Evolutionary conservation across 176 grass and related monocot genomes (phyloP).

Genomic region (Oryza punctata): DNA sequence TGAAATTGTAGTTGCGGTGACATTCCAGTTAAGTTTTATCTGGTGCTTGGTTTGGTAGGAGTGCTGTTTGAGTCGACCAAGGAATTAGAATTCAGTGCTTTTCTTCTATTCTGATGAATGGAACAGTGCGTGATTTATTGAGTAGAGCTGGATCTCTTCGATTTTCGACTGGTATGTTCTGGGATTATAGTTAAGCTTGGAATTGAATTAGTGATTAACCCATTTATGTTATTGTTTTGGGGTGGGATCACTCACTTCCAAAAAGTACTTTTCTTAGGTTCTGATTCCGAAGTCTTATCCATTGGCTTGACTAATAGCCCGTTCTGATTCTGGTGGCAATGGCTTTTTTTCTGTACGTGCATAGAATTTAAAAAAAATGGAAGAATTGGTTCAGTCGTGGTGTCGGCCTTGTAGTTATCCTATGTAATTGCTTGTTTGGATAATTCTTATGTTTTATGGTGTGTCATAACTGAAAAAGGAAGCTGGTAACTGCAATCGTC

Average conservation of each 20-base stretch:
- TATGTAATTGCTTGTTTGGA: constrained; percentile 4
- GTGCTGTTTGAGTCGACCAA: constrained; percentile 25
- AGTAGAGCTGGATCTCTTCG: not conserved
- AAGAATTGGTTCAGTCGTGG: not conserved
- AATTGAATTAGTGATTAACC: not conserved
- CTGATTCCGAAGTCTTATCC: constrained; percentile 19
- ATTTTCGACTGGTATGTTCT: constrained; percentile 17
- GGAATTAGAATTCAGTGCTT: constrained; percentile 14
- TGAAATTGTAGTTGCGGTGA: not conserved
- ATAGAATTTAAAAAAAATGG: not conserved
- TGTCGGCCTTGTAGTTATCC: not conserved
- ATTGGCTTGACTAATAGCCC: not conserved
- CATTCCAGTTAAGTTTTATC: constrained; percentile 15
- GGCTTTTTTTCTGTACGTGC: not conserved
- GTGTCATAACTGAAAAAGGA: constrained; percentile 29
- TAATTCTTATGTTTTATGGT: not conserved
- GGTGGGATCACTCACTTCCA: not conserved
- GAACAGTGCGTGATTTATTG: not conserved
- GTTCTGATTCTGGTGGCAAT: not conserved
- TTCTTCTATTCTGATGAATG: constrained; percentile 10
- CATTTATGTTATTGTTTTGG: not conserved
- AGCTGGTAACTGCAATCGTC: constrained; percentile 20
- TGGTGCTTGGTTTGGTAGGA: constrained; percentile 7
- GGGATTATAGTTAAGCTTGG: constrained; percentile 10
- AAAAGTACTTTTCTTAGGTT: not conserved